Conservation (phyloP, 352 stramenopile genomes). For the Phytophthora parvispora region DNA sequence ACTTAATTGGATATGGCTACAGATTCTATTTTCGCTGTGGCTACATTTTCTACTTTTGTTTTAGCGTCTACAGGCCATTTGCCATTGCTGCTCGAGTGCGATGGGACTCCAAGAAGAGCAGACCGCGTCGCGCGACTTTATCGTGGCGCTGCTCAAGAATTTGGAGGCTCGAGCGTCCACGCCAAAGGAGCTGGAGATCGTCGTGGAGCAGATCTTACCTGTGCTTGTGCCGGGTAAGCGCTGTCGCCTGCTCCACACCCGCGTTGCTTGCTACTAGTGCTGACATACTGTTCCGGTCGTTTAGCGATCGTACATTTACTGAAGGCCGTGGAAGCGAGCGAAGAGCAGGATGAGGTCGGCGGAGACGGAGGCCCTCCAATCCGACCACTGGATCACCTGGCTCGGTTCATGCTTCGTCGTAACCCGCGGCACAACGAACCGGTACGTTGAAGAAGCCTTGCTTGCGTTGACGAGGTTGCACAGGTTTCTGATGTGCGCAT, state of each 20-base stretch:
- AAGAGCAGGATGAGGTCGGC: conserved; percentile 44
- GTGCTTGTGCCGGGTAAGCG: conserved; percentile 62
- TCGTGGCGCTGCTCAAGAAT: conserved; percentile 47
- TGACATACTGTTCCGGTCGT: neutral
- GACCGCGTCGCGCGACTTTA: conserved; percentile 47
- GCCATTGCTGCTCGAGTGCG: neutral
- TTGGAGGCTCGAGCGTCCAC: conserved; percentile 38
- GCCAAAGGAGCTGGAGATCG: conserved; percentile 52
- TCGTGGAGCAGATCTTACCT: conserved; percentile 67
- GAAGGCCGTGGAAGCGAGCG: conserved; percentile 55
- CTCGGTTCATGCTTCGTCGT: conserved; percentile 71
- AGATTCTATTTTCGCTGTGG: conserved; percentile 21
- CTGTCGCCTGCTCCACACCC: neutral
- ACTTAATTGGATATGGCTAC: conserved; percentile 18
- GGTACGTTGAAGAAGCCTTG: conserved; percentile 35
- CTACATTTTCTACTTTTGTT: conserved; percentile 16
- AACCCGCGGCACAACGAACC: conserved; percentile 66
- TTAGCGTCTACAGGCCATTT: neutral
- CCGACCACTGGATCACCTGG: conserved; percentile 72
- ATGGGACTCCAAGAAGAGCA: conserved; percentile 45
- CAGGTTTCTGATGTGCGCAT: neutral
- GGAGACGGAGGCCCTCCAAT: conserved; percentile 50
- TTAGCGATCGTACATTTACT: conserved; percentile 66
- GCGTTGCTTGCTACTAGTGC: neutral
- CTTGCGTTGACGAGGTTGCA: too few relatives aligned